Evolutionary conservation across 2,329 filamentous ascomycete species (phyloP).

Genomic region (Colletotrichum sp.): DNA sequence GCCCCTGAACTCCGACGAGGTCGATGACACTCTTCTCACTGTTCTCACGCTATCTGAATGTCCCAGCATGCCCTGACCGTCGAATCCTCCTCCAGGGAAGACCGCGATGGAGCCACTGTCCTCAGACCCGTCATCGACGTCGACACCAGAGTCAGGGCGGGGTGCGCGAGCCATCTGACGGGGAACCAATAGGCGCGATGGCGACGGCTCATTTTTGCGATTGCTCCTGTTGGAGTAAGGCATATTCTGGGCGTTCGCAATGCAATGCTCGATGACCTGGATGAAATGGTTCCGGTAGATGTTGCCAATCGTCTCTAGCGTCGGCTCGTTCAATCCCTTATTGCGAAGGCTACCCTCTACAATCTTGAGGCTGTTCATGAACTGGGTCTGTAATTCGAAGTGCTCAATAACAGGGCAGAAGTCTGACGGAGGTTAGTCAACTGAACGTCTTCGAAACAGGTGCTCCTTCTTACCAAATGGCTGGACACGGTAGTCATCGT

Average conservation of each 20-base stretch:
- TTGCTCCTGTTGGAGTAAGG: constrained; percentile 46
- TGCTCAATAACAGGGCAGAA: constrained; percentile 46
- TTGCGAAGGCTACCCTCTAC: constrained; percentile 37
- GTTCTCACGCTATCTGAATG: constrained; percentile 36
- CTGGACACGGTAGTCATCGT: constrained; percentile 36
- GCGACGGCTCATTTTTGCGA: constrained; percentile 36
- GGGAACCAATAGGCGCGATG: constrained; percentile 4
- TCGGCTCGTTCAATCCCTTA: constrained; percentile 40
- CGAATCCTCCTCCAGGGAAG: neutral
- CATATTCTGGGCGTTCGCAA: constrained; percentile 36
- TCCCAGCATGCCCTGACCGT: constrained; percentile 15
- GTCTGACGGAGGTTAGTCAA: constrained; percentile 26
- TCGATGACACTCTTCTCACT: constrained; percentile 21
- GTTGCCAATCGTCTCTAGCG: constrained; percentile 40
- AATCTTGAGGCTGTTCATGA: constrained; percentile 35
- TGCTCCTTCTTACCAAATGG: constrained; percentile 28
- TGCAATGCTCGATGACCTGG: constrained; percentile 41
- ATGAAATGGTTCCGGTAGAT: constrained; percentile 45
- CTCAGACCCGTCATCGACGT: constrained; percentile 42
- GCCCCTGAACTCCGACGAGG: constrained; percentile 10
- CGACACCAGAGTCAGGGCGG: constrained; percentile 41
- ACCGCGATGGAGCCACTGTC: constrained; percentile 24
- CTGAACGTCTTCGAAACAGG: neutral
- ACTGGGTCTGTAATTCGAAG: constrained; percentile 39
- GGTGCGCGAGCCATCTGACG: constrained; percentile 28